Percentiles rank a stretch among this genome's conserved stretches.
phyloP scores from a whole-genome alignment of 169 alveolate species.

The Plasmodium cynomolgi region DNA sequence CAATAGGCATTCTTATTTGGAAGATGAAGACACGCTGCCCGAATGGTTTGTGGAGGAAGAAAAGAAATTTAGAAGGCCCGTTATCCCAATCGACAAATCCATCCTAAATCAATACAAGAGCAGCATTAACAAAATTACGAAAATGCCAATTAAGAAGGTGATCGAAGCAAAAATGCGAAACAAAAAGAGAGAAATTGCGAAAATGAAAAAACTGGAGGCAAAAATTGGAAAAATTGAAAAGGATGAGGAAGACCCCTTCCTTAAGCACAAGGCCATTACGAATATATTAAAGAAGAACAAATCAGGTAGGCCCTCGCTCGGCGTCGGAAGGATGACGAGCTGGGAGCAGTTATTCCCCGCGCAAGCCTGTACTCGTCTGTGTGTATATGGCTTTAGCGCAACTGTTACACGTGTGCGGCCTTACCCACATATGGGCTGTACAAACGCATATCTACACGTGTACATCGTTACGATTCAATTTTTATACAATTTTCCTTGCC shows the following conservation, averaged over 20 bases:
- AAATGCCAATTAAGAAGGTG: slow-evolving; percentile 97
- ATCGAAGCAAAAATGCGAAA: slow-evolving; percentile 96
- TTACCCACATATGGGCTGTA: background rate
- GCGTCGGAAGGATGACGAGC: slow-evolving; percentile 3
- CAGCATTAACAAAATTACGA: slow-evolving; percentile 94
- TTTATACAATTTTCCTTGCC: background rate
- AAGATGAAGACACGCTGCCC: slow-evolving; percentile 92
- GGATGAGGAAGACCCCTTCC: slow-evolving; percentile 91
- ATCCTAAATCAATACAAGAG: slow-evolving; percentile 93
- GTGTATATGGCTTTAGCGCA: background rate
- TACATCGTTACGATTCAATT: background rate
- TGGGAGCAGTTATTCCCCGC: background rate
- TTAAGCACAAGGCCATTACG: slow-evolving; percentile 90
- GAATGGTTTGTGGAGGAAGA: slow-evolving; percentile 98
- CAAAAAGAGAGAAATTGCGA: slow-evolving; percentile 91
- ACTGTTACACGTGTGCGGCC: background rate
- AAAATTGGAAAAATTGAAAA: slow-evolving; percentile 92
- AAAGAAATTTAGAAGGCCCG: slow-evolving; percentile 92
- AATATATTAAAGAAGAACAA: slow-evolving; percentile 88
- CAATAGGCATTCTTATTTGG: slow-evolving; percentile 94
- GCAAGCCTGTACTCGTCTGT: background rate
- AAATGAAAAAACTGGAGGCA: slow-evolving; percentile 92
- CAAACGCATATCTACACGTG: slow-evolving; percentile 1
- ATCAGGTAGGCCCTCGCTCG: slow-evolving; percentile 77
- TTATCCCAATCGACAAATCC: slow-evolving; percentile 96